Evolutionary conservation across 495 filamentous ascomycete species (phyloP).

Genomic region (Geoglossum glabrum): DNA sequence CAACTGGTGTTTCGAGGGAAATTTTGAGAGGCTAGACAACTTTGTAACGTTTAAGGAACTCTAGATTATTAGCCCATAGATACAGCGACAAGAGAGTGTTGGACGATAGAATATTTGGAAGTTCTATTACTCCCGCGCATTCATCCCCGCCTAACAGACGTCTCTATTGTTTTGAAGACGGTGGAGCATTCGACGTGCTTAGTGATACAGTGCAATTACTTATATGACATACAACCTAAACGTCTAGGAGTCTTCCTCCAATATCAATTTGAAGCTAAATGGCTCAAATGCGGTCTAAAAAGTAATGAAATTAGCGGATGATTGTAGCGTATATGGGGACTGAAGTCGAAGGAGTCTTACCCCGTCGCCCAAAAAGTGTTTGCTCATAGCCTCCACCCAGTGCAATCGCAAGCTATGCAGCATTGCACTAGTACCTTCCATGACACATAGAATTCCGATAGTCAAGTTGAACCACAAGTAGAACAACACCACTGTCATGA

Average conservation of each 20-base stretch:
- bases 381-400: slow-evolving; percentile 99
- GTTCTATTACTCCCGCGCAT: too few species aligned
- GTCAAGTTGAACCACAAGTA: slow-evolving; percentile 75
- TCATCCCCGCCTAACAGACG: too few species aligned
- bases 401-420: slow-evolving; percentile 87
- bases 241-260: slow-evolving; percentile 61
- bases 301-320: neutral
- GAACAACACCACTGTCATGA: slow-evolving; percentile 64
- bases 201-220: neutral
- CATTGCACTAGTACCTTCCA: slow-evolving; percentile 81
- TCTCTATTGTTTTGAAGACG: too few species aligned
- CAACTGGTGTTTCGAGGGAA: too few species aligned
- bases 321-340: neutral
- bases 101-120: too few species aligned
- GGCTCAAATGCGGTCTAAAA: slow-evolving; percentile 56
- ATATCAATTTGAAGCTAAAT: slow-evolving; percentile 69
- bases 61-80: too few species aligned
- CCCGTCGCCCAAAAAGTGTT: slow-evolving; percentile 94
- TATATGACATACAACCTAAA: neutral
- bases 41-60: too few species aligned
- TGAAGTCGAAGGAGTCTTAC: slow-evolving; percentile 10
- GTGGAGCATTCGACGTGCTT: too few species aligned
- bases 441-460: slow-evolving; percentile 52
- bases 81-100: too few species aligned
- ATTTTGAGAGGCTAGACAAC: too few species aligned